These are phyloP conservation scores for Aureobasidium sp. DNA, from an alignment of 2,329 filamentous ascomycete species.

Conservation along the genomic window DNA sequence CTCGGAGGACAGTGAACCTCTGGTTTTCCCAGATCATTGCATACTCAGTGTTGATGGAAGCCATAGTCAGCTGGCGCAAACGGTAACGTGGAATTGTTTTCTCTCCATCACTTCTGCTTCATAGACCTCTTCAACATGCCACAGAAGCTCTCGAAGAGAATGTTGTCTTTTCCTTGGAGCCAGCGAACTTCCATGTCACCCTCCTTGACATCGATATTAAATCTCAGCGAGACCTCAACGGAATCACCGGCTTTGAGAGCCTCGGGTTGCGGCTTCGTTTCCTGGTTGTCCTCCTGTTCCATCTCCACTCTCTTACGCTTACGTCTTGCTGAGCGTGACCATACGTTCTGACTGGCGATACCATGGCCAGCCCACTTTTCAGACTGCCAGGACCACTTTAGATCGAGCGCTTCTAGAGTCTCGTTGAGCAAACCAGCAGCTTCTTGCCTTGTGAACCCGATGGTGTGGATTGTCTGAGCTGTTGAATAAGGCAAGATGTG, in stretches of 20 bases:
- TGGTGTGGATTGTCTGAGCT: constrained; percentile 35
- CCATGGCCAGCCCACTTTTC: constrained; percentile 49
- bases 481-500: constrained; percentile 38
- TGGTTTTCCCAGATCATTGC: neutral
- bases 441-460: neutral
- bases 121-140: constrained; percentile 58
- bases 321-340: constrained; percentile 65
- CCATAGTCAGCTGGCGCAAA: neutral
- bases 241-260: neutral
- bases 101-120: neutral
- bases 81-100: neutral
- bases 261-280: neutral
- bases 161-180: constrained; percentile 64
- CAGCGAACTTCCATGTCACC: constrained; percentile 49
- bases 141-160: constrained; percentile 78
- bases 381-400: constrained; percentile 58
- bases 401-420: constrained; percentile 38
- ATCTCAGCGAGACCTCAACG: constrained; percentile 26
- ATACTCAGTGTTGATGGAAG: neutral
- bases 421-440: neutral
- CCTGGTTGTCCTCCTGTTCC: neutral
- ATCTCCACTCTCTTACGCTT: constrained; percentile 33
- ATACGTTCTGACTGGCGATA: constrained; percentile 61
- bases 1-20: neutral
- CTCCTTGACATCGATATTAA: constrained; percentile 31